Base-by-base conservation (phyloP, 1,139 yeast genomes). In the Casaregolazyma suthepensis region DNA sequence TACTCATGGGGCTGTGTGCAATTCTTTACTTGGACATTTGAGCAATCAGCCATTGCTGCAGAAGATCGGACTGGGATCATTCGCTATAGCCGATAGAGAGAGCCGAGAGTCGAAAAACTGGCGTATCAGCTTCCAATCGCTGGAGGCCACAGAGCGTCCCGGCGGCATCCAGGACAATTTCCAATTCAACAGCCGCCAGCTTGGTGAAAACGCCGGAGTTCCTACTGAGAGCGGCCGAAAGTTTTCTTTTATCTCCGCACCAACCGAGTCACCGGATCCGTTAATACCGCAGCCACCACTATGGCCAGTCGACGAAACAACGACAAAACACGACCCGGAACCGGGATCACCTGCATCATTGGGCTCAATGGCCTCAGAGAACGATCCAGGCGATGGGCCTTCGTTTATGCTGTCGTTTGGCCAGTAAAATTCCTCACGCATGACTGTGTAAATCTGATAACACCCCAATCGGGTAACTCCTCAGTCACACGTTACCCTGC, bases 1-100 rank as follows among this genome's bases (percentile, higher is more conserved):
- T 7, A 68, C 75, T 13, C 75, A 72, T 53, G 75, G 75, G 0
- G 74, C 75, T 2, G 70, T 72, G 0, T 69, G 74, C 57, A 72
- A 71, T 50, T 68, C 75, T 9, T 57, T 71, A 51, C 59, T 71
- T 31, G 73, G 72, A 10, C 63, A 63, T 15, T 53, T 71, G 22
- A 55, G 64, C 7, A 61, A 65, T 42, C 59, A 58, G 51, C 74
- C 75, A 5, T 59, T 69, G 44, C 61, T 72, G 42, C 59, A 63
- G 18, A 63, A 66, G 29, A 60, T 71, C 31, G 67, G 65, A 1
- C 57, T 70, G 18, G 71, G 72, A 6, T 60, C 68, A 43, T 61
- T 62, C 52, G 65, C 69, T 2, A 59, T 69, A 13, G 66, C 63
- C 57, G 12, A 56, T 55, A n/a, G 48, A 52, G 31, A 49, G 23